Base-by-base conservation (phyloP, 176 grass and related monocot genomes). In the Guadua angustifolia region DNA sequence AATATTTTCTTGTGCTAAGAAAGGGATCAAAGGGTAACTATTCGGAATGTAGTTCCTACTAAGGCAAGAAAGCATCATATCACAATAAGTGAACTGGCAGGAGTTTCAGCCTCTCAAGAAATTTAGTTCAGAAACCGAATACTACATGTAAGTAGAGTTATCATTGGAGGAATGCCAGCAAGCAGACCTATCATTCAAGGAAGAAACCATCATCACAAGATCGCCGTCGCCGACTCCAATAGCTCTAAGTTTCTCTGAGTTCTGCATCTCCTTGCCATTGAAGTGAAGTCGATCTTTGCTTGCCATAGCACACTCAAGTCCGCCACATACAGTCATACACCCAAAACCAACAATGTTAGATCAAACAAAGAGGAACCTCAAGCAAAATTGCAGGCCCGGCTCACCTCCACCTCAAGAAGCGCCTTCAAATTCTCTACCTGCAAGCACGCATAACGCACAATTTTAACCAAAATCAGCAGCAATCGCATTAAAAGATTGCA, bases 391-490 rank as follows among this genome's bases (percentile, higher is more conserved):
- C 63, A 77, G 42, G 18, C 15, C 7, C 22, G 17, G 68, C 77
- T 86, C 79, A 98, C 96, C 96, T 98, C 96, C 68, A 98, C 96
- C 82, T 98, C 96, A 38, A 98, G 86, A 29, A 98, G 87, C 17
- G 96, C 96, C 79, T 95, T 98, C 64, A 98, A 82, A 92, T 98
- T 98, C 83, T 98, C 95, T 75, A 98, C 93, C 95, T 98, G 86
- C 85, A 76, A 63, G 14, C 47, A 66, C 0, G n/a, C 39, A 32
- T 5, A 56, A n/a, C 43, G 21, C n/a, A 49, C 29, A 11, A 77
- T 73, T 86, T 83, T 40, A 84, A 63, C 33, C 10, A 77, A 40
- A 73, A 50, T 32, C 10, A 4, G 50, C 26, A 74, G 49, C 25
- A 66, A 86, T 68, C 22, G 3, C 62, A 26, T 55, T 17, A 4